A percentile compares a stretch with the other conserved stretches of the same genome.
phyloP scores from a whole-genome alignment of 768 basidiomycete genomes.

The Postia placenta region DNA sequence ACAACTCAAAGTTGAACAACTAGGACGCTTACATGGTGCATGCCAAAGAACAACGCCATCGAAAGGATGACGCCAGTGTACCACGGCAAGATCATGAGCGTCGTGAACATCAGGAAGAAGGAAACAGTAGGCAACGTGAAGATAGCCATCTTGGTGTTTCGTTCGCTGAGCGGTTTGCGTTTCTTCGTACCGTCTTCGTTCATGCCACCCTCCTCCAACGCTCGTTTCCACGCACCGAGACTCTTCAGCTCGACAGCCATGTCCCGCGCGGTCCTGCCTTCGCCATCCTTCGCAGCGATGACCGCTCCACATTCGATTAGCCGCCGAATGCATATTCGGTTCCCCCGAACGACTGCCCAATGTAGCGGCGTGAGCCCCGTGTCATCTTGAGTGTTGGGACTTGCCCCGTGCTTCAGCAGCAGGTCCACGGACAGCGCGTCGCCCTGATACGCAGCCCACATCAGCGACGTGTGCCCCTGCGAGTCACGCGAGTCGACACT shows the following conservation, averaged over 20 bases:
- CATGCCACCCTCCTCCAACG: constrained; percentile 82
- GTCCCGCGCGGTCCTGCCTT: constrained; percentile 84
- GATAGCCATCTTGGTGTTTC: constrained; percentile 77
- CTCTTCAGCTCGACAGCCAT: constrained; percentile 95
- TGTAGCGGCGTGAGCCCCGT: constrained; percentile 85
- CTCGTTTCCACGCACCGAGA: constrained; percentile 83
- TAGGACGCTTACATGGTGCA: constrained; percentile 74
- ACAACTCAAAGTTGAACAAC: constrained; percentile 4
- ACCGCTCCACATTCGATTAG: constrained; percentile 85
- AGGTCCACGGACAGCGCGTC: constrained; percentile 94
- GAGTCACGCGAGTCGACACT: constrained; percentile 86
- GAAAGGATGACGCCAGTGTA: constrained; percentile 84
- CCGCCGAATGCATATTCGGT: constrained; percentile 76
- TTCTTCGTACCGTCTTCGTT: constrained; percentile 67
- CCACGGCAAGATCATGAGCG: constrained; percentile 80
- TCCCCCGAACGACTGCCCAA: constrained; percentile 98
- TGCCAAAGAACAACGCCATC: constrained; percentile 81
- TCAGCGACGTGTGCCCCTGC: constrained; percentile 90
- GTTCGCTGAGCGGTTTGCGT: constrained; percentile 68
- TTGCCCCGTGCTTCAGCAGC: constrained; percentile 83
- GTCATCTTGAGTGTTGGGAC: constrained; percentile 69
- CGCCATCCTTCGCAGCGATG: constrained; percentile 70
- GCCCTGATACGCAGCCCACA: constrained; percentile 99
- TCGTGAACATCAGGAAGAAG: constrained; percentile 80
- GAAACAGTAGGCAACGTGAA: constrained; percentile 74